Evolutionary conservation across 148 eudicot genomes (phyloP).

Genomic region (Silene latifolia): DNA sequence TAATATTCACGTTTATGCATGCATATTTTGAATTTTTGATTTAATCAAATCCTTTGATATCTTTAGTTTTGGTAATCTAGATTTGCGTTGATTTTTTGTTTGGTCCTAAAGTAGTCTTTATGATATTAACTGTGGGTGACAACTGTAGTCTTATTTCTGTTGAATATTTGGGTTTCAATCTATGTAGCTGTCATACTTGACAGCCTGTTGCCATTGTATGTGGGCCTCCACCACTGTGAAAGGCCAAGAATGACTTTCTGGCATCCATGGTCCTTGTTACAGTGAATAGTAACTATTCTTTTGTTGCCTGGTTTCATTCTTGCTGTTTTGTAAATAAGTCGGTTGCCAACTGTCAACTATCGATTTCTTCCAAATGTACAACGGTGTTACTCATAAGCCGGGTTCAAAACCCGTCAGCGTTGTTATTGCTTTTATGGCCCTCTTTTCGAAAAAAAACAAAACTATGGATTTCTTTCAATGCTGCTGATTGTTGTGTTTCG

Average conservation of each 20-base stretch:
- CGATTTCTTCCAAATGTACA: background rate
- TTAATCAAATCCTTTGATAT: background rate
- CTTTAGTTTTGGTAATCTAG: slow-evolving; percentile 2
- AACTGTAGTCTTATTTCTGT: slow-evolving; percentile 23
- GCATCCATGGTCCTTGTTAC: slow-evolving; percentile 18
- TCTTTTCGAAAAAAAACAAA: background rate
- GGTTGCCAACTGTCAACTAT: slow-evolving; percentile 18
- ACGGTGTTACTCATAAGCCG: background rate
- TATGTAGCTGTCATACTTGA: slow-evolving; percentile 31
- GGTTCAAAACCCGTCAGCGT: background rate
- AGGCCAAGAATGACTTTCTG: slow-evolving; percentile 28
- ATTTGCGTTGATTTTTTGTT: slow-evolving; percentile 15
- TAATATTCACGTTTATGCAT: background rate
- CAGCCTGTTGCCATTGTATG: slow-evolving; percentile 42
- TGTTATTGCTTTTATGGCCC: background rate
- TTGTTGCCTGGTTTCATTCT: slow-evolving; percentile 17
- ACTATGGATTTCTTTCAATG: background rate
- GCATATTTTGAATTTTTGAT: background rate
- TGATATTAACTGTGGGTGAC: slow-evolving; percentile 18
- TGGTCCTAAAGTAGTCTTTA: slow-evolving; percentile 5
- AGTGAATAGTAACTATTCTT: slow-evolving; percentile 26
- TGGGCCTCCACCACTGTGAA: slow-evolving; percentile 25
- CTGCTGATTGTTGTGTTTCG: slow-evolving; percentile 7
- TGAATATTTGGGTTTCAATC: slow-evolving; percentile 30
- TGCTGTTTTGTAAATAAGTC: slow-evolving; percentile 16